Percentiles rank a stretch among this genome's conserved stretches.
phyloP scores from a whole-genome alignment of 352 stramenopile species.

The Globisporangium sylvaticum region DNA sequence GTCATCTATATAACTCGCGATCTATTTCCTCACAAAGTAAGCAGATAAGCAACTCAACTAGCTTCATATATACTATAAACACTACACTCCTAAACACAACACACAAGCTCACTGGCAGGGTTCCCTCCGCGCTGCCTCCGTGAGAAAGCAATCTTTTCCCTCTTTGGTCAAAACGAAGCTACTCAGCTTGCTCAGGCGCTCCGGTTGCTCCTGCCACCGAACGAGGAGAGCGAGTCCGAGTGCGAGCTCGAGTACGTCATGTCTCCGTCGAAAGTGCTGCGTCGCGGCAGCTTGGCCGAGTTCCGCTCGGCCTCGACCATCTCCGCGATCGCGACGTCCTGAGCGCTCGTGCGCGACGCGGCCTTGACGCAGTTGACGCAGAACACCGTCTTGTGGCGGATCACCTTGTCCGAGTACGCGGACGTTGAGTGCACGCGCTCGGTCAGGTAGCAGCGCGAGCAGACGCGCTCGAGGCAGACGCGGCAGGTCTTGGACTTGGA shows the following conservation, averaged over 20 bases:
- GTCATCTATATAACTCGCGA: too few species aligned
- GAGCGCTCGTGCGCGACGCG: background rate
- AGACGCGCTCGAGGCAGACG: slow-evolving; percentile 17
- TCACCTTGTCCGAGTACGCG: background rate
- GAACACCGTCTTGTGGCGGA: background rate
- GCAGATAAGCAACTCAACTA: too few species aligned
- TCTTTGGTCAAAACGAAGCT: too few species aligned
- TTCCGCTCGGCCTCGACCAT: background rate
- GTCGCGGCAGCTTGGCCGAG: background rate
- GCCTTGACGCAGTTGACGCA: background rate
- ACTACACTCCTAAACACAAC: too few species aligned
- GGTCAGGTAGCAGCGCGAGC: slow-evolving; percentile 14
- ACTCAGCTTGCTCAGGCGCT: background rate
- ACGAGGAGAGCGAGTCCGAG: background rate
- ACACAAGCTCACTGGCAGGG: too few species aligned
- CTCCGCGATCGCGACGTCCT: background rate
- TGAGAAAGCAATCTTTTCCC: too few species aligned
- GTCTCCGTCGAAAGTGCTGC: background rate
- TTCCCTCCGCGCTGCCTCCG: too few species aligned
- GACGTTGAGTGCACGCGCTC: background rate
- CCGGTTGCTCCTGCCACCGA: background rate
- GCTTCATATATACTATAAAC: too few species aligned
- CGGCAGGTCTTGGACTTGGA: background rate
- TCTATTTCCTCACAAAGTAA: too few species aligned
- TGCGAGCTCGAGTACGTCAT: background rate